Conservation (phyloP, 1,284 basidiomycete genomes). For the Schizophyllum commune region DNA sequence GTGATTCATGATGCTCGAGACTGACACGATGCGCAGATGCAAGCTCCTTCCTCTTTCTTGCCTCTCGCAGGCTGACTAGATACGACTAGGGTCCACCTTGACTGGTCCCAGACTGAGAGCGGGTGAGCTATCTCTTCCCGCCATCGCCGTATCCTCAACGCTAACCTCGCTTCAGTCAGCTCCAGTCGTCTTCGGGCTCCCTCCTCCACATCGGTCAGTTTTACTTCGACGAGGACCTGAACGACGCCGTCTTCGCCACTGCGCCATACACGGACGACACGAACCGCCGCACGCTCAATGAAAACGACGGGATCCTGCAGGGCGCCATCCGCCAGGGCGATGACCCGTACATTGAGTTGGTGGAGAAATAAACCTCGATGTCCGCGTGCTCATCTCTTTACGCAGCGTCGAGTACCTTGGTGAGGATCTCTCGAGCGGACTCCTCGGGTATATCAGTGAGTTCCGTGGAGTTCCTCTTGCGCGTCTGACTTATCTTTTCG, state of each 20-base stretch:
- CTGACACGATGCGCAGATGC: constrained; percentile 6
- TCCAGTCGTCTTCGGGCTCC: not conserved
- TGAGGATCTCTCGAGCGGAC: constrained; percentile 8
- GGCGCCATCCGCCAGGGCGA: constrained; percentile 19
- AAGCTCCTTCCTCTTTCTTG: constrained; percentile 13
- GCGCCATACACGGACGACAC: constrained; percentile 20
- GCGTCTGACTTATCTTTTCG: not conserved
- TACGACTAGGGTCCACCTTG: constrained; percentile 19
- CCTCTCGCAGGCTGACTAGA: too few species aligned
- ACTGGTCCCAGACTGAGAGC: constrained; percentile 21
- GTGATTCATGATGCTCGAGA: not conserved
- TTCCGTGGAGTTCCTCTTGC: not conserved
- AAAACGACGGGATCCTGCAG: constrained; percentile 18
- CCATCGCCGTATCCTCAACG: not conserved
- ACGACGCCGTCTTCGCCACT: constrained; percentile 23
- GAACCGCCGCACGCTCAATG: constrained; percentile 18
- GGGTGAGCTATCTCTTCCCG: constrained; percentile 19
- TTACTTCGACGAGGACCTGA: constrained; percentile 30
- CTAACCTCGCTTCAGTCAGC: not conserved
- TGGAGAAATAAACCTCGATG: not conserved
- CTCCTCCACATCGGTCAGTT: not conserved
- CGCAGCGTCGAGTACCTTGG: constrained; percentile 4
- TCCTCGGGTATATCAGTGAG: constrained; percentile 9
- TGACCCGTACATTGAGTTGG: constrained; percentile 21
- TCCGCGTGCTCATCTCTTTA: not conserved